Evolutionary conservation across 305 asterid genomes (phyloP), one percentile per base, ranked within the genome.

Genomic region (Fraxinus sp.): DNA sequence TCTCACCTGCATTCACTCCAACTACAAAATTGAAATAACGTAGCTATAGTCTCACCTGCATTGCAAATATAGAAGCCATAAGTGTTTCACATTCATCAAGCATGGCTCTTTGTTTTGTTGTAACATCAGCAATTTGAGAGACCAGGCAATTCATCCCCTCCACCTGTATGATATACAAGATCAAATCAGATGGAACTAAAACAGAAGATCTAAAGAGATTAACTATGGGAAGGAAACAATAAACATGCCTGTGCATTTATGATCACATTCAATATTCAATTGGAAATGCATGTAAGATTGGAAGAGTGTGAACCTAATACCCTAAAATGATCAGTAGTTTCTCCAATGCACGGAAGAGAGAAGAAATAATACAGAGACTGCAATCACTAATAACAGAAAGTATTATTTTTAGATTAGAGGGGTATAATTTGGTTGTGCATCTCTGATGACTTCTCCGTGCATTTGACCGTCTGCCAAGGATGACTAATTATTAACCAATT

Each of bases 91-190:
- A 93, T 86, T 94, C 97, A 81, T 93, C 90, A 76, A 96, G 94
- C 93, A 90, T 74, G 77, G 95, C 97, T 87, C 97, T 91, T 86
- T 92, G 97, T 62, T 86, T 92, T 71, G 97, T 94, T 80, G 93
- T 93, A 68, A 92, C 87, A 57, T 89, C 92, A 86, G 98, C 97
- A 86, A 96, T 93, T 88, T 96, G 92, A 49, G 92, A 86, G 64
- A 92, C 88, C 83, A 88, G 89, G 86, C 85, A 79, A 87, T 90
- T 91, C 92, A 86, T 89, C 75, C 91, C 93, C 87, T 89, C 95
- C 89, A 91, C 91, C 98, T 94, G 89, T 39, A 57, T 22, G 59
- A 75, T 75, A 66, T 83, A 77, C 33, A 70, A 55, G 43, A 79
- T 57, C 33, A 28, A n/a, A 32, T 35, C 10, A 30, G 32, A 7